Evolutionary conservation across 2,329 filamentous ascomycete genomes (phyloP), one percentile per base, ranked within the genome.

Genomic region (Colletotrichum theobromicola): DNA sequence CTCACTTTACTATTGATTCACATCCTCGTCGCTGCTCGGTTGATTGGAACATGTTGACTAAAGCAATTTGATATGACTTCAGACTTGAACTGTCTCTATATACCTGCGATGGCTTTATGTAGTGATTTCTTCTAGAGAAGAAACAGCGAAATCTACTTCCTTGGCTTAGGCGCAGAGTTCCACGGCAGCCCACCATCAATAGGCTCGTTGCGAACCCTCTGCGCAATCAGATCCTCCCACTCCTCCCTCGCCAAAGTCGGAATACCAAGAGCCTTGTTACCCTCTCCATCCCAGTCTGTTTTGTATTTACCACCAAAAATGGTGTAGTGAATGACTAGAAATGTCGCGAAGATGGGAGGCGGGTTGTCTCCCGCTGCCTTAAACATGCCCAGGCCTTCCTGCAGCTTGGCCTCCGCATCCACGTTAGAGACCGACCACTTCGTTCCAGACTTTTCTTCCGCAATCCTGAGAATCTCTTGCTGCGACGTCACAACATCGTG

Each of bases 401-500:
- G 24, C 1, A 70, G 24, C 18, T 70, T 70, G 2, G 13, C n/a
- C 8, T 70, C 60, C 0, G 28, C 46, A 0, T 70, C 61, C 3
- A 57, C 61, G 9, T 70, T 46, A 4, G 46, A 46, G 5, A 70
- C 42, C 3, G 60, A 37, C 67, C 67, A 70, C 10, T 55, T 66
- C 2, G 13, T n/a, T 12, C 26, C 67, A 1, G 60, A 66, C 15
- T 62, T 60, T 58, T 80, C 77, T 69, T 79, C 76, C 4, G 77
- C 77, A 12, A 77, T 63, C 46, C 72, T 81, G 4, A 91, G 78
- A 2, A 92, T 80, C 55, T 90, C 83, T 1, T 87, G 87, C 79
- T 91, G 88, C 0, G 86, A 87, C 0, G 86, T 85, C 10, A 84
- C 83, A 60, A 89, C 87, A 8, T 86, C 88, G 8, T 87, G 86